These are phyloP conservation scores for Lactifluus rugatus DNA, from an alignment of 768 basidiomycete genomes.

Conservation along the genomic window DNA sequence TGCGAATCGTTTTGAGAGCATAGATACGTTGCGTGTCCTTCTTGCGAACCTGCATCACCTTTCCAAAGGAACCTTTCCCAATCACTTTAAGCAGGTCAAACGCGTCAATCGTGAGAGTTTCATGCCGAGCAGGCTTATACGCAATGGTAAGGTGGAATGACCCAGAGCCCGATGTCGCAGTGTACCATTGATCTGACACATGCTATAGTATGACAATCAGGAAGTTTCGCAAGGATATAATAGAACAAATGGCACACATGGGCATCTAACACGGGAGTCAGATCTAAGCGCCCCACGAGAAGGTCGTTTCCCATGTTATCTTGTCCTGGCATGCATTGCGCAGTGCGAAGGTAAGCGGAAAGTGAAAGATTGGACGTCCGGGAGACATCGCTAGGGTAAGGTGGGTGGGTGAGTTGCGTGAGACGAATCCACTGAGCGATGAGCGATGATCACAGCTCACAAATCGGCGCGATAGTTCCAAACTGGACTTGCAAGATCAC, in stretches of 20 bases:
- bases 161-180: conserved; percentile 72
- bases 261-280: conserved; percentile 73
- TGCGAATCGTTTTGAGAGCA: conserved; percentile 95
- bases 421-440: conserved; percentile 1
- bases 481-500: conserved; percentile 79
- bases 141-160: conserved; percentile 94
- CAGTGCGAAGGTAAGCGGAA: conserved; percentile 83
- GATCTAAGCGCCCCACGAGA: conserved; percentile 85
- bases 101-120: conserved; percentile 86
- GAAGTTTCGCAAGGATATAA: neutral
- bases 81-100: conserved; percentile 98
- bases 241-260: conserved; percentile 39
- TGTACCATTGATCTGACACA: conserved; percentile 86
- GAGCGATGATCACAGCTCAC: conserved; percentile 39
- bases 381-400: conserved; percentile 83
- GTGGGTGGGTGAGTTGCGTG: neutral
- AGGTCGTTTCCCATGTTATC: conserved; percentile 98
- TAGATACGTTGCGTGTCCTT: conserved; percentile 98
- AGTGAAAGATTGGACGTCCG: conserved; percentile 88
- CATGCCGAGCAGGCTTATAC: conserved; percentile 79
- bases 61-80: conserved; percentile 95
- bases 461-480: conserved; percentile 98
- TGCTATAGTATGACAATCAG: conserved; percentile 37
- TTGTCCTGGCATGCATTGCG: conserved; percentile 57
- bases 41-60: conserved; percentile 99